Conservation (phyloP, 345 rosid species). For the Boechera divaricarpa region DNA sequence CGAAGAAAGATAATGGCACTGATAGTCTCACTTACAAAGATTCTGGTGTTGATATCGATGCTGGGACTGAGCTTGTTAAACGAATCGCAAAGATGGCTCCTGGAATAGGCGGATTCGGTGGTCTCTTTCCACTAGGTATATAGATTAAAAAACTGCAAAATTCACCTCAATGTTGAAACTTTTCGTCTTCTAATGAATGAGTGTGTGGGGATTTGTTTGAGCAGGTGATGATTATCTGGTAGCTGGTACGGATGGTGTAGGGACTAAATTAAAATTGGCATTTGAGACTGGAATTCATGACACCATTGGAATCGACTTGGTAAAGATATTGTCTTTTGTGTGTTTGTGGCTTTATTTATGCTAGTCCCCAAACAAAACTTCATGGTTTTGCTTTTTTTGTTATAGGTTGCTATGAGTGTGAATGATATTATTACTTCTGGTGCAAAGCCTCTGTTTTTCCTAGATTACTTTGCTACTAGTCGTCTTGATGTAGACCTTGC, state of each 20-base stretch:
- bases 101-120: constrained; percentile 94
- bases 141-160: constrained; percentile 35
- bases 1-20: constrained; percentile 35
- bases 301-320: constrained; percentile 94
- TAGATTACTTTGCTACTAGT: constrained; percentile 95
- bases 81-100: constrained; percentile 93
- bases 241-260: constrained; percentile 99
- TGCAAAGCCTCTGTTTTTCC: constrained; percentile 90
- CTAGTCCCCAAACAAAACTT: neutral
- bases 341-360: neutral
- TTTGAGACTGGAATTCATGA: constrained; percentile 92
- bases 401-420: constrained; percentile 96
- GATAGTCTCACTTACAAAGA: constrained; percentile 74
- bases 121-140: constrained; percentile 86
- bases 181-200: constrained; percentile 2
- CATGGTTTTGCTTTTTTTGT: constrained; percentile 1
- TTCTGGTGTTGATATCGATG: constrained; percentile 95
- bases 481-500: constrained; percentile 95
- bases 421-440: constrained; percentile 97
- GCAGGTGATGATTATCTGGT: constrained; percentile 90
- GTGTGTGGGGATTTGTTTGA: constrained; percentile 15
- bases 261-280: constrained; percentile 92
- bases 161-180: constrained; percentile 7
- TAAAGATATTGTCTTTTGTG: constrained; percentile 36
- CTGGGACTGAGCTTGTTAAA: constrained; percentile 84